Evolutionary conservation across 306 rosid species (phyloP).

Genomic region (Medicago truncatula): MtrunA17r5.0-ANR NC_053043.1:459501-460000

Average conservation of each 20-base stretch:
- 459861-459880: too few species aligned
- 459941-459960: background rate
- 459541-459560: constrained; percentile 4
- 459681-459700: constrained; percentile 53
- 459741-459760: constrained; percentile 78
- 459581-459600: constrained; percentile 63
- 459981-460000: constrained; percentile 8
- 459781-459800: background rate
- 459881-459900: too few species aligned
- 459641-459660: constrained; percentile 76
- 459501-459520: too few species aligned
- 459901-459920: too few species aligned
- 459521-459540: background rate
- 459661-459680: constrained; percentile 52
- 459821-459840: too few species aligned
- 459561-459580: constrained; percentile 26
- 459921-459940: too few species aligned
- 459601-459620: constrained; percentile 65
- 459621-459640: constrained; percentile 77
- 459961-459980: constrained; percentile 4
- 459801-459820: background rate
- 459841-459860: too few species aligned
- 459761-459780: constrained; percentile 4
- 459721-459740: constrained; percentile 66
- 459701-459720: constrained; percentile 72